Conservation (phyloP, 805 yeast species). For the Ogataea pilisensis region DNA sequence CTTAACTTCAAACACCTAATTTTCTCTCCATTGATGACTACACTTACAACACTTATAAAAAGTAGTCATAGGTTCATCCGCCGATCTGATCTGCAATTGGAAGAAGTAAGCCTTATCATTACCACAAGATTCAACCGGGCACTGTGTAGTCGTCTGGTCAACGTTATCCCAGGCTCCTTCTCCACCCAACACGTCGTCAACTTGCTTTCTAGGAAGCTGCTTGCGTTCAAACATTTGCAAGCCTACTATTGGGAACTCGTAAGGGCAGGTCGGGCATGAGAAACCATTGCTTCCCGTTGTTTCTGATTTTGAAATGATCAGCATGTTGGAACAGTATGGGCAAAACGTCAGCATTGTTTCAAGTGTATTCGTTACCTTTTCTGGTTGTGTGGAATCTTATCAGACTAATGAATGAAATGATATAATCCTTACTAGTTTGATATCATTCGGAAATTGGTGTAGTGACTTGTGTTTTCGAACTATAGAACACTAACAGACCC, state of each 20-base stretch:
- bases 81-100: constrained; percentile 94
- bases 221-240: constrained; percentile 83
- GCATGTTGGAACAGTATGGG: constrained; percentile 91
- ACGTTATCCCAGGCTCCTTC: constrained; percentile 99
- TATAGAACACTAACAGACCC: no score
- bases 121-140: constrained; percentile 85
- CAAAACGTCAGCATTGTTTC: constrained; percentile 81
- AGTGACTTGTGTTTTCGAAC: no score
- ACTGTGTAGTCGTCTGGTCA: constrained; percentile 89
- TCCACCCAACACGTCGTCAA: constrained; percentile 95
- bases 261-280: constrained; percentile 93
- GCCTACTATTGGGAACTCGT: constrained; percentile 84
- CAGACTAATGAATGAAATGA: no score
- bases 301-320: constrained; percentile 62
- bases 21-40: constrained; percentile 95
- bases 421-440: no score
- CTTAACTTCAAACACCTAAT: constrained; percentile 41
- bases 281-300: constrained; percentile 54
- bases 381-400: not conserved
- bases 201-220: constrained; percentile 77
- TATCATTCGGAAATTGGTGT: no score
- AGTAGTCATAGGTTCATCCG: constrained; percentile 99
- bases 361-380: not conserved
- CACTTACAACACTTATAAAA: constrained; percentile 94
- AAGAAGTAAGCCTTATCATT: constrained; percentile 91